phyloP scores from a whole-genome alignment of 129 eudicot genomes.

The Dittrichia graveolens region DNA sequence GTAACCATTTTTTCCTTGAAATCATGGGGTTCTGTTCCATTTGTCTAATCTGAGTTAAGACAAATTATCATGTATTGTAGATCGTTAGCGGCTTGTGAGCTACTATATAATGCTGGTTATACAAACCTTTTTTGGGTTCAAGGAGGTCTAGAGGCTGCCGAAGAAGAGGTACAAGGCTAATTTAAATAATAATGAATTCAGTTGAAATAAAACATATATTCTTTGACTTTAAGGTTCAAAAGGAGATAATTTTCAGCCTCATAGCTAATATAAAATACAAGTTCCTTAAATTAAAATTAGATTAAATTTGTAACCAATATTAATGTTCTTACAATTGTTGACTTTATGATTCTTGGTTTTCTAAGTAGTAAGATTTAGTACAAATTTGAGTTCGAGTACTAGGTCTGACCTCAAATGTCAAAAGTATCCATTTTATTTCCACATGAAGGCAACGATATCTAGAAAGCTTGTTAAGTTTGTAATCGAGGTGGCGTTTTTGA shows the following conservation, averaged over 20 bases:
- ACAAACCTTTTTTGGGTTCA: conserved; percentile 92
- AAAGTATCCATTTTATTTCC: not conserved
- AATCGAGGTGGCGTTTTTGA: not conserved
- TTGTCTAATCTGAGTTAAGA: conserved; percentile 17
- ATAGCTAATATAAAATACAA: not conserved
- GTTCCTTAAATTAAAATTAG: not conserved
- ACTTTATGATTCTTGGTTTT: not conserved
- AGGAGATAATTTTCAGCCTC: not conserved
- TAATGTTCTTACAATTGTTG: not conserved
- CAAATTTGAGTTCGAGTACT: not conserved
- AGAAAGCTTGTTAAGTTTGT: not conserved
- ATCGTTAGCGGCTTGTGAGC: conserved; percentile 96
- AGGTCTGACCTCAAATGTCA: conserved; percentile 22
- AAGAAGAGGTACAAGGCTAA: conserved; percentile 66
- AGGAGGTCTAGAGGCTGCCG: conserved; percentile 94
- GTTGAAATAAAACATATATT: too few species aligned
- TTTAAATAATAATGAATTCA: not conserved
- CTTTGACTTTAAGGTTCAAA: not conserved
- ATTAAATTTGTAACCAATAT: not conserved
- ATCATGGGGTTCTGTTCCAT: not conserved
- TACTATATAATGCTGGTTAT: conserved; percentile 87
- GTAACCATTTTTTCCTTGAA: conserved; percentile 39
- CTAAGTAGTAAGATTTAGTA: not conserved
- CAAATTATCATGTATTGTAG: conserved; percentile 38
- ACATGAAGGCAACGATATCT: not conserved